Base-by-base conservation (phyloP, 176 grass and related monocot genomes). In the Typha latifolia region DNA sequence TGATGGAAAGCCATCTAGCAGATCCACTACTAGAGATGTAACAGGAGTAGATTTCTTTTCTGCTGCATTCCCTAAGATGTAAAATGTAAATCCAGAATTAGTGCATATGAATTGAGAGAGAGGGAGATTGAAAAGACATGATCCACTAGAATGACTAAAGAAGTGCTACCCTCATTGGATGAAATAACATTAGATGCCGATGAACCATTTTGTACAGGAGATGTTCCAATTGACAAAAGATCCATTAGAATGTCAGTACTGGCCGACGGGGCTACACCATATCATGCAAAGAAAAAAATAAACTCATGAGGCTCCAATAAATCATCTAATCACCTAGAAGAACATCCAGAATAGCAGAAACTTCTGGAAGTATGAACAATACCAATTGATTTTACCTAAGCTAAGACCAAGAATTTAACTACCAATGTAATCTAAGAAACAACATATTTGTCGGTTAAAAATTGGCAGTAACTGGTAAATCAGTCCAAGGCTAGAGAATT, bases 161-260 rank as follows among this genome's bases (percentile, higher is more conserved):
- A 80, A 64, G 32, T 81, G 69, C 83, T 84, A 97, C 81, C 84
- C 81, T 81, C 52, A 55, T 52, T 74, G 68, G 79, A 75, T 22
- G 79, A 69, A 70, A 51, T 62, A 67, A 67, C 24, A 43, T 67
- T 78, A 73, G 79, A 78, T 71, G 75, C 51, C 56, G 81, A 47
- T n/a, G 23, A 49, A 51, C 82, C 86, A 81, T 82, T 99, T 84
- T 93, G 81, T 73, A 69, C 77, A 74, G 89, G 84, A 81, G 83
- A 74, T 77, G 86, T 73, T 74, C 95, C 95, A 77, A 99, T 99
- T 48, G 89, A 94, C 43, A 94, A 62, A 77, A 99, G 94, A 84
- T 99, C 94, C 70, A 89, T 86, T 51, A 99, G 67, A 85, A 99
- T 82, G 85, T 94, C 84, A 57, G 81, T 85, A 65, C 74, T 87